phyloP scores from a whole-genome alignment of 345 rosid species.

The Gossypium raimondii region DNA sequence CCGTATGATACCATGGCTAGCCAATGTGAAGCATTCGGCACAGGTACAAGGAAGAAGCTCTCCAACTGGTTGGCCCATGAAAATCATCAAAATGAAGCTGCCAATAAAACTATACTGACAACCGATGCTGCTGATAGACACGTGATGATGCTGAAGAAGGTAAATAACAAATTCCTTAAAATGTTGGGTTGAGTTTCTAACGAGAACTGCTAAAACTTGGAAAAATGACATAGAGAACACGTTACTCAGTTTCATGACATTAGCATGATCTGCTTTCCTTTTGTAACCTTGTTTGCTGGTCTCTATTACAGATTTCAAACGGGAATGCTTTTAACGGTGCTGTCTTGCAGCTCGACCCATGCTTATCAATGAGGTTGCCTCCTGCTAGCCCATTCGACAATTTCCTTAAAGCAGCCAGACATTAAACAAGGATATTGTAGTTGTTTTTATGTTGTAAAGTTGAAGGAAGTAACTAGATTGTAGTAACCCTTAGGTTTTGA shows the following conservation, averaged over 20 bases:
- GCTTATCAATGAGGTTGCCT: conserved; percentile 73
- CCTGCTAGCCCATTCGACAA: conserved; percentile 93
- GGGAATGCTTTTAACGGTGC: conserved; percentile 21
- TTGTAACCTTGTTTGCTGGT: not conserved
- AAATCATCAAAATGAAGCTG: conserved; percentile 33
- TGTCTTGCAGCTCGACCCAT: conserved; percentile 30
- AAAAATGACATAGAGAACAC: not conserved
- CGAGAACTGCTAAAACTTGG: not conserved
- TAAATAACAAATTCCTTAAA: conserved; percentile 11
- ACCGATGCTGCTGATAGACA: conserved; percentile 23
- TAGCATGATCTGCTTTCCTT: not conserved
- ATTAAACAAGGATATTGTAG: conserved; percentile 17
- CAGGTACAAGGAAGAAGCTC: conserved; percentile 75
- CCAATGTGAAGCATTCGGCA: conserved; percentile 83
- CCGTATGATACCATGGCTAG: conserved; percentile 76
- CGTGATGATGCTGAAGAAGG: conserved; percentile 40
- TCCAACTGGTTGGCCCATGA: conserved; percentile 84
- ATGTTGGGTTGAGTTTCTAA: not conserved
- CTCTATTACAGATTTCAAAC: conserved; percentile 23
- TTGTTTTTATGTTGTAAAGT: conserved; percentile 17
- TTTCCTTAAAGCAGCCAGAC: conserved; percentile 86
- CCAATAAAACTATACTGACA: conserved; percentile 22
- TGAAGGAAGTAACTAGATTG: conserved; percentile 15
- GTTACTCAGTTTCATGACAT: not conserved
- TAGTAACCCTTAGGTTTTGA: conserved; percentile 5